Evolutionary conservation across 2,329 filamentous ascomycete species (phyloP), one percentile per base, ranked within the genome.

Genomic region (Fusarium praegraminearum): DNA sequence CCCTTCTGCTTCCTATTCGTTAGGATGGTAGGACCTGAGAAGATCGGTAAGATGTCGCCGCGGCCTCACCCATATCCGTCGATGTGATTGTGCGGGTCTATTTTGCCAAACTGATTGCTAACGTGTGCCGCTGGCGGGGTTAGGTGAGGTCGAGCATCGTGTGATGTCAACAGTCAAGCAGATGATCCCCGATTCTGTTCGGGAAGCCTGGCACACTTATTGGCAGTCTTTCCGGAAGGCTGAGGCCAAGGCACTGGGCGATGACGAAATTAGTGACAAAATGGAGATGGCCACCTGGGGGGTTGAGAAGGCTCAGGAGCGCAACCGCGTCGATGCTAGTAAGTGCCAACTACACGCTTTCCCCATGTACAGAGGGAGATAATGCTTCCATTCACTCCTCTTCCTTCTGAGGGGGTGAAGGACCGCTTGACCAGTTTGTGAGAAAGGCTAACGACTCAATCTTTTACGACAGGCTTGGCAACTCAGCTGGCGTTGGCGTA

Each of bases 1-100:
- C 96, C 96, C 1, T 93, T 98, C 78, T 98, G 95, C 82, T 99
- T 97, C 82, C 81, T 97, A 57, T 89, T 96, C 12, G 96, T 99
- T 47, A 88, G 91, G 60, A 83, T 90, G 54, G 86, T 97, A 3
- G 96, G 96, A 18, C 92, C 93, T 0, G 96, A 99, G 28, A 88
- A 87, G 57, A 96, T 99, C 75, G 94, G 93, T 85, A 80, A 83
- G 83, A 57, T 57, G 16, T 66, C 46, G 51, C 52, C 46, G 50
- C 47, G 32, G 30, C 40, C 16, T 50, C 36, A 63, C 33, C 16
- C n/a, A 51, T 41, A 40, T 54, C 68, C 53, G 65, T 51, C 26
- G 38, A 57, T 36, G 20, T 36, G 43, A 24, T 41, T 24, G 35
- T 57, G 28, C 24, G 41, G 30, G 46, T 24, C 36, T 24, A 18